phyloP scores from a whole-genome alignment of 2,329 filamentous ascomycete genomes.

The Paecilomyces sp. region DNA sequence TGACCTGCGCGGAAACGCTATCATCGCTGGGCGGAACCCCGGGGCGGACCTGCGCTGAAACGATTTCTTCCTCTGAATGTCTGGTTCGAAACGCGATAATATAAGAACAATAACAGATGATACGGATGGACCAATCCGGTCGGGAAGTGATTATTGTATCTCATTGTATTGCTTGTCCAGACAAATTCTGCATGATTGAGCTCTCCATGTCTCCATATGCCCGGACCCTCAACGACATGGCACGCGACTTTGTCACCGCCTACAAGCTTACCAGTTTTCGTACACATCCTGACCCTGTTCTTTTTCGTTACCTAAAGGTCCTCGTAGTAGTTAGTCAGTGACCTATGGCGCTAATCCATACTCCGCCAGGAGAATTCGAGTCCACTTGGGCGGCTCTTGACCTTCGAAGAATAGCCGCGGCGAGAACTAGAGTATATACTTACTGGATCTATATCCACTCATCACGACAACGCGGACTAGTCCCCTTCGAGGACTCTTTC shows the following conservation, averaged over 20 bases:
- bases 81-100: background rate
- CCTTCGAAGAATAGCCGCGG: background rate
- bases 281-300: background rate
- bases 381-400: background rate
- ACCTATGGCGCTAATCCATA: background rate
- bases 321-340: background rate
- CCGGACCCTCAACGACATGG: background rate
- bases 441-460: background rate
- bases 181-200: background rate
- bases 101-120: background rate
- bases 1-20: background rate
- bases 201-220: background rate
- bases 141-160: background rate
- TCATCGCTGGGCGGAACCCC: background rate
- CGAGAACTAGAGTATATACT: background rate
- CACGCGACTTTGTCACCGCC: background rate
- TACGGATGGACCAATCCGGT: background rate
- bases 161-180: background rate
- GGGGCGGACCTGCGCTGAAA: background rate
- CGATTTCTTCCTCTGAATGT: background rate
- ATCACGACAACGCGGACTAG: background rate
- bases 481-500: background rate
- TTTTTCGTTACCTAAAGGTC: background rate
- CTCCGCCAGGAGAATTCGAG: background rate
- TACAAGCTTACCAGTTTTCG: background rate